Evolutionary conservation across 306 rosid species (phyloP).

Genomic region (Comarum palustre): DNA sequence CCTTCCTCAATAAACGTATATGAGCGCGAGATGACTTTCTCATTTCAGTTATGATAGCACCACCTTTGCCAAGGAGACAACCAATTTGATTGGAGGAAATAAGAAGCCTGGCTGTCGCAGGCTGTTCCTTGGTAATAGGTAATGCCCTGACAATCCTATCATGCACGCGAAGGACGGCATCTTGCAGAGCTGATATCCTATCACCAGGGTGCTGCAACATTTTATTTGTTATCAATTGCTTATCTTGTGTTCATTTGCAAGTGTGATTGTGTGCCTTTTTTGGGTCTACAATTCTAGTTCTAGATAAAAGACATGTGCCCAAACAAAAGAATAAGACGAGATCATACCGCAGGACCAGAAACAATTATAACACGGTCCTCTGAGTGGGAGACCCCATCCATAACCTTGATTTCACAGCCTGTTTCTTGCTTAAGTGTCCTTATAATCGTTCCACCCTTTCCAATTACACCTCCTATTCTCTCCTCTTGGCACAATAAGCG

Average conservation of each 20-base stretch:
- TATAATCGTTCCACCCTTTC: constrained; percentile 81
- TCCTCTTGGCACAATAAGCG: constrained; percentile 76
- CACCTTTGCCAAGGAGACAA: constrained; percentile 95
- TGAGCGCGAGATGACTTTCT: constrained; percentile 84
- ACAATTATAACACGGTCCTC: constrained; percentile 70
- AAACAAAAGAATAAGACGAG: constrained; percentile 2
- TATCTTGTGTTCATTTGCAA: neutral
- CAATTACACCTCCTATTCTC: constrained; percentile 80
- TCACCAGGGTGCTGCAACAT: constrained; percentile 89
- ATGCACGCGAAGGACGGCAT: constrained; percentile 87
- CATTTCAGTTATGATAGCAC: constrained; percentile 88
- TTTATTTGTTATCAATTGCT: constrained; percentile 30
- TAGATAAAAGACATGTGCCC: neutral
- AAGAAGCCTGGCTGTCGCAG: constrained; percentile 69
- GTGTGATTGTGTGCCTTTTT: neutral
- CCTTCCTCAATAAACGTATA: constrained; percentile 83
- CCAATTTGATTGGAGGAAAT: constrained; percentile 84
- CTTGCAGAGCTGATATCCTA: constrained; percentile 90
- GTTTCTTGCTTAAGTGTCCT: constrained; percentile 73
- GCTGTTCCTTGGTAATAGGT: constrained; percentile 65
- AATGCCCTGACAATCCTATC: constrained; percentile 64
- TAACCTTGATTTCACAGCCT: constrained; percentile 76
- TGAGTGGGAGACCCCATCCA: constrained; percentile 55
- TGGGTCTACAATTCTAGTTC: neutral
- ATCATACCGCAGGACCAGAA: constrained; percentile 85